These are phyloP conservation scores for Beauveria asiatica DNA, from an alignment of 2,329 filamentous ascomycete species.

Conservation along the genomic window DNA sequence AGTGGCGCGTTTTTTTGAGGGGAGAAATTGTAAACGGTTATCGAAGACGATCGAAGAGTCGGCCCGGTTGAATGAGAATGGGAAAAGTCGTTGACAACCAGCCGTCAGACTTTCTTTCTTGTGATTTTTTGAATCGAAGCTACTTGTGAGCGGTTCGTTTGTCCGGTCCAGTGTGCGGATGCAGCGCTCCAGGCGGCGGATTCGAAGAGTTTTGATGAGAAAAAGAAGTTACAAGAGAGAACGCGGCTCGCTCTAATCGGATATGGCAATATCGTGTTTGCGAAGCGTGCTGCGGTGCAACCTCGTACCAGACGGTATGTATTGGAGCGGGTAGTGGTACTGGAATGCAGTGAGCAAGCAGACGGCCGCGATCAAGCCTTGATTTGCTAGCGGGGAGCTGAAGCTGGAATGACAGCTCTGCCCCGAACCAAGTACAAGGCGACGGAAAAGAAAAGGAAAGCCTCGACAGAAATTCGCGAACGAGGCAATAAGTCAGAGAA, in stretches of 20 bases:
- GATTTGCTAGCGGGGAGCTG: neutral
- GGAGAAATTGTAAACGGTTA: neutral
- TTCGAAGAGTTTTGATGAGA: neutral
- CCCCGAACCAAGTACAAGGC: neutral
- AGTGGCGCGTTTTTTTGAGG: neutral
- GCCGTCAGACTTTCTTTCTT: neutral
- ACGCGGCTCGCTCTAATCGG: constrained; percentile 4
- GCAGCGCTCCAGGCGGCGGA: constrained; percentile 7
- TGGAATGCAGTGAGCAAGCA: constrained; percentile 6
- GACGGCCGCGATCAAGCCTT: neutral
- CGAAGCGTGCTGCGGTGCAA: neutral
- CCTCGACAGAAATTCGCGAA: neutral
- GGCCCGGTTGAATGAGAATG: neutral
- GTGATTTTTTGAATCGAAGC: neutral
- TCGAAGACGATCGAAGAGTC: neutral
- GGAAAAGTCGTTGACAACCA: neutral
- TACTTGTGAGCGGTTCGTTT: neutral
- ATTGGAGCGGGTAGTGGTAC: neutral
- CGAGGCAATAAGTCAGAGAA: neutral
- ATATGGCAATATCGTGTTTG: constrained; percentile 1
- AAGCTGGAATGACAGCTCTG: constrained; percentile 8
- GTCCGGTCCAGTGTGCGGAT: neutral
- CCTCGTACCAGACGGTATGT: constrained; percentile 10
- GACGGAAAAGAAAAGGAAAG: neutral
- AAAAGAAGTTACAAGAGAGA: neutral